Conservation (phyloP, 1,284 basidiomycete species). For the Fomes fomentarius region DNA sequence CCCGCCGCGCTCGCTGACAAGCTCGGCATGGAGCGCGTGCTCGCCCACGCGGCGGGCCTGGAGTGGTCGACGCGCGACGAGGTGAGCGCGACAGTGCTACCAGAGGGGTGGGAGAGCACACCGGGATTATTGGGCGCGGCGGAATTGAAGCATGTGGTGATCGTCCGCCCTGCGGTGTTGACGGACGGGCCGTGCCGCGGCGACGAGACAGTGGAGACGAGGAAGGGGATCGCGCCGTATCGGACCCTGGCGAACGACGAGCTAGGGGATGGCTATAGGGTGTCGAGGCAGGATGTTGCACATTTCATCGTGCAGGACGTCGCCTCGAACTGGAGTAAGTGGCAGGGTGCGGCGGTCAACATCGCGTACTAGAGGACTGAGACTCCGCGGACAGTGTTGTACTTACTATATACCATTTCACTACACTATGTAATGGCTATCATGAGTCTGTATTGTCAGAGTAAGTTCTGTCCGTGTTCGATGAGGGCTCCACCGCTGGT, state of each 20-base stretch:
- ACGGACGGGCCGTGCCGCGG: constrained; percentile 59
- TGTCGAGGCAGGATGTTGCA: constrained; percentile 65
- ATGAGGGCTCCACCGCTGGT: no score
- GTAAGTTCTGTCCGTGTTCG: no score
- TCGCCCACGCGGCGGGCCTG: constrained; percentile 49
- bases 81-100: constrained; percentile 42
- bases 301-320: constrained; percentile 63
- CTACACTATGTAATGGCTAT: no score
- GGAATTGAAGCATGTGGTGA: constrained; percentile 42
- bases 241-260: constrained; percentile 37
- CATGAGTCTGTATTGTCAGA: no score
- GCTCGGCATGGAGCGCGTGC: constrained; percentile 51
- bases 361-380: no score
- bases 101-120: constrained; percentile 42
- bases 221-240: constrained; percentile 38
- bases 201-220: constrained; percentile 36
- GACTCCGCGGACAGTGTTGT: no score
- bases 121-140: constrained; percentile 45
- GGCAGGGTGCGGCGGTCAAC: constrained; percentile 46
- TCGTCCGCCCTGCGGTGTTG: constrained; percentile 60
- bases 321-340: constrained; percentile 53
- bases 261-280: constrained; percentile 45
- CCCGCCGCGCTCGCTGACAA: constrained; percentile 57
- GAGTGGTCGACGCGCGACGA: constrained; percentile 46
- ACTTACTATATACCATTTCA: no score